Percentiles rank a stretch among this genome's conserved stretches.
phyloP scores from a whole-genome alignment of 192 early-diverging fungal species.

The Jimgerdemannia flammicorona region DNA sequence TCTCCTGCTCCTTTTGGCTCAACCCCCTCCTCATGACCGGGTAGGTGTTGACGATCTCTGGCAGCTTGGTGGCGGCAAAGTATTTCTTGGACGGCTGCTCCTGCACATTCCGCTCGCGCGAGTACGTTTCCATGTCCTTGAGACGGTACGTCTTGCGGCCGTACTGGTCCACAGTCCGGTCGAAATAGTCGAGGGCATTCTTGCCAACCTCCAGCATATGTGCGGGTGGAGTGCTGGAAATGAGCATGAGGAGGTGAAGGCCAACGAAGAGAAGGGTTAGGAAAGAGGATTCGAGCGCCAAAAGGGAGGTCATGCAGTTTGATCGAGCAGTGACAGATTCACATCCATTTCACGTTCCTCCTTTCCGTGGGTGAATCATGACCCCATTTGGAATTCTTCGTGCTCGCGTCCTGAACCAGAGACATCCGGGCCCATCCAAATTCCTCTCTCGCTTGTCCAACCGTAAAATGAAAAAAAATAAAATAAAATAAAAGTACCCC shows the following conservation, averaged over 20 bases:
- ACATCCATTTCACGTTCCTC: neutral
- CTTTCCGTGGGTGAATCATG: no score
- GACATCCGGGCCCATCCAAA: neutral
- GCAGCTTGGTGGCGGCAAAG: slow-evolving; percentile 80
- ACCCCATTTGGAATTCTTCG: no score
- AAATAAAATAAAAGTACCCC: slow-evolving; percentile 40
- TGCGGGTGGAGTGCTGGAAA: slow-evolving; percentile 66
- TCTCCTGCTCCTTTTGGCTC: slow-evolving; percentile 64
- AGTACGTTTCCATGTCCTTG: slow-evolving; percentile 80
- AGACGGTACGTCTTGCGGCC: slow-evolving; percentile 55
- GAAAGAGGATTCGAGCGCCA: no score
- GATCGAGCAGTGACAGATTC: no score
- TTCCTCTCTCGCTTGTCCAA: neutral
- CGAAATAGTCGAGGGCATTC: slow-evolving; percentile 82
- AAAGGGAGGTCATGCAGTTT: no score
- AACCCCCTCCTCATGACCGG: slow-evolving; percentile 70
- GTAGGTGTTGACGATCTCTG: slow-evolving; percentile 84
- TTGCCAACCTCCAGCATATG: slow-evolving; percentile 96
- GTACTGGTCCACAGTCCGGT: slow-evolving; percentile 47
- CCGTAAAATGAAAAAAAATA: slow-evolving; percentile 4
- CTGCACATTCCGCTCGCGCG: slow-evolving; percentile 69
- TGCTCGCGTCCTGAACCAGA: no score
- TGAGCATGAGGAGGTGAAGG: no score
- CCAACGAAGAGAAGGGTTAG: no score
- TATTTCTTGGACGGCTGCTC: slow-evolving; percentile 95